Base-by-base conservation (phyloP, 305 asterid species). In the Lippia alba region DNA sequence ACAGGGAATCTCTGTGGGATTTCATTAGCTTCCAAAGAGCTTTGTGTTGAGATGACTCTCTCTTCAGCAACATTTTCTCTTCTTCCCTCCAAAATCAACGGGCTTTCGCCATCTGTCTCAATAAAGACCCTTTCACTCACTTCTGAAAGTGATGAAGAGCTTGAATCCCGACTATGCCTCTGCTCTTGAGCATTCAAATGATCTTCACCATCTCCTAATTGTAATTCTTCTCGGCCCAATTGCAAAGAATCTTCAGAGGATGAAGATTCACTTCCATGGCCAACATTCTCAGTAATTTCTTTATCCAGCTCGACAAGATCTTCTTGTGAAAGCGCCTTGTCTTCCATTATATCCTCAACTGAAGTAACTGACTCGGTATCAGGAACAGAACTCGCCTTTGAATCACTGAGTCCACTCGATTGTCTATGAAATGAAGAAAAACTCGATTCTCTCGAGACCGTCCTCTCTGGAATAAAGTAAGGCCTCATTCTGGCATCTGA, bases 221-320 rank as follows among this genome's bases (percentile, higher is more conserved):
- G 79, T 63, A 69, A 56, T 50, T 76, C 83, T 71, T 74, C 86
- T 49, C 71, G 79, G 71, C 66, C 86, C 34, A 74, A 33, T 45
- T 75, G 82, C 62, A 53, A 56, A 63, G 82, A 70, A 51, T 78
- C 87, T 36, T 80, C 87, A 48, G 83, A 91, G 55, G 79, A 85
- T 6, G 93, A 91, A 57, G 94, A 86, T 76, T 81, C 83, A 73
- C 94, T 91, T 76, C 89, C 97, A 81, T 84, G 94, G 50, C 89
- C 91, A 69, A 85, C 86, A 71, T 77, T 85, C 81, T 85, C 84
- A 30, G 57, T 45, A 61, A 53, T 72, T 56, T 76, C 83, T 56
- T 59, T 60, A 57, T 59, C 63, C 64, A 10, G 39, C 56, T 78
- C 83, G 44, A 67, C 69, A 46, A 64, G 17, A 66, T 78, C 86